Evolutionary conservation across 2,329 filamentous ascomycete genomes (phyloP).

Genomic region (Sporothrix sp.): DNA sequence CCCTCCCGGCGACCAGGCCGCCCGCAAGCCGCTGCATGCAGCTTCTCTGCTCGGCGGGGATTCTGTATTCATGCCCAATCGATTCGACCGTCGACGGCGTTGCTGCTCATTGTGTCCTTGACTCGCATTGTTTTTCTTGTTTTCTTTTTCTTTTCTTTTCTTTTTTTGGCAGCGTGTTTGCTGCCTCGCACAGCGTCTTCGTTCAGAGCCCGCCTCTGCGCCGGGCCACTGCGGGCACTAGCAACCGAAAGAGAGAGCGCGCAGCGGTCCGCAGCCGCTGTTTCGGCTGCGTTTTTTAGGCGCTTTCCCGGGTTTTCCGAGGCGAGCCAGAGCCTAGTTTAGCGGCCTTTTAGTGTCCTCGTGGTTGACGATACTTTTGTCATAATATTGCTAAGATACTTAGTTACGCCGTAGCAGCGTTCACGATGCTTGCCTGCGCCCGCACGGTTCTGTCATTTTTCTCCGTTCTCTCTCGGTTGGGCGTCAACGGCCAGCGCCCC

Average conservation of each 20-base stretch:
- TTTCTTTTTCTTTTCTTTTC: not conserved
- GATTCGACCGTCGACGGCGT: too few relatives aligned
- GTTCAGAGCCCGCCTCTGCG: too few relatives aligned
- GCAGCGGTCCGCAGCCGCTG: not conserved
- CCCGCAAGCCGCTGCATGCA: not conserved
- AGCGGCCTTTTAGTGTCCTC: not conserved
- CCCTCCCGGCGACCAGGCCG: not conserved
- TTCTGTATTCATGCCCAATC: conserved; percentile 1
- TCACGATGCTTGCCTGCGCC: too few relatives aligned
- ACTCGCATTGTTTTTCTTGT: not conserved
- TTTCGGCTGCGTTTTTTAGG: not conserved
- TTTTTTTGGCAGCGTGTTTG: not conserved
- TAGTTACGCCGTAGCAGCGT: not conserved
- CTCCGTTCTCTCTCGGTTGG: not conserved
- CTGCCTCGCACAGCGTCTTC: not conserved
- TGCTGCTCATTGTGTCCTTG: too few relatives aligned
- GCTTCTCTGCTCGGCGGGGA: not conserved
- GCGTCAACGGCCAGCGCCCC: not conserved
- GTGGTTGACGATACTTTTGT: not conserved
- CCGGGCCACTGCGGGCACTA: not conserved
- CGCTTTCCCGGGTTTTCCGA: not conserved
- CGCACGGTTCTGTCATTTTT: too few relatives aligned
- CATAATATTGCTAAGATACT: not conserved
- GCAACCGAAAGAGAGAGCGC: not conserved
- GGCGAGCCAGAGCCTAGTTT: not conserved